phyloP scores from a whole-genome alignment of 164 flowering plant genomes.

The Berberis vulgaris region DNA sequence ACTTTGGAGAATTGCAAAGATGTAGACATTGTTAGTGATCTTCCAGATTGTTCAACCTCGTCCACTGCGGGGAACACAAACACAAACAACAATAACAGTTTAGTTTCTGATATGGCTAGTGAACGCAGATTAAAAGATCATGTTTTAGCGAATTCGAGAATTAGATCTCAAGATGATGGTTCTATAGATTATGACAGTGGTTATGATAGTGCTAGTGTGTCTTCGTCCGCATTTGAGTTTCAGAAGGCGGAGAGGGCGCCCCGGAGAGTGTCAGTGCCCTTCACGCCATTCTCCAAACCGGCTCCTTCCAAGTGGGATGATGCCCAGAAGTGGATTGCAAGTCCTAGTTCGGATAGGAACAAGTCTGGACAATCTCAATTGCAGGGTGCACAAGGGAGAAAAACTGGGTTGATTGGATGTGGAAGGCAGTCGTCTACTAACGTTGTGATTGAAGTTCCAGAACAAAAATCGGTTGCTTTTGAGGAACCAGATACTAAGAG shows the following conservation, averaged over 20 bases:
- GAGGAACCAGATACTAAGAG: slow-evolving; percentile 74
- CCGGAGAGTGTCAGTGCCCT: slow-evolving; percentile 48
- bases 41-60: slow-evolving; percentile 43
- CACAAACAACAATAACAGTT: neutral
- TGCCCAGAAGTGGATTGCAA: slow-evolving; percentile 92
- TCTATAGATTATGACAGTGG: slow-evolving; percentile 39
- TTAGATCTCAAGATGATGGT: slow-evolving; percentile 38
- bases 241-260: slow-evolving; percentile 57
- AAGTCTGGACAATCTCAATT: slow-evolving; percentile 30
- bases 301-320: slow-evolving; percentile 95
- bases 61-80: slow-evolving; percentile 9
- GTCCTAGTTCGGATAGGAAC: slow-evolving; percentile 57
- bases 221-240: slow-evolving; percentile 54
- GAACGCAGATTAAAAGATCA: slow-evolving; percentile 39
- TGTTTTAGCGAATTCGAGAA: slow-evolving; percentile 27
- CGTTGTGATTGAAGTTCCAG: slow-evolving; percentile 60
- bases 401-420: slow-evolving; percentile 27
- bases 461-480: slow-evolving; percentile 29
- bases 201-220: slow-evolving; percentile 22
- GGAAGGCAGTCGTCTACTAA: slow-evolving; percentile 50
- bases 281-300: slow-evolving; percentile 58
- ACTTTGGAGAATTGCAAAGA: slow-evolving; percentile 56
- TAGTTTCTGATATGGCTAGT: slow-evolving; percentile 19
- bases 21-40: slow-evolving; percentile 56
- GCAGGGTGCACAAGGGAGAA: slow-evolving; percentile 12